phyloP scores from a whole-genome alignment of 805 yeast genomes.

The Torulaspora delbrueckii region DNA sequence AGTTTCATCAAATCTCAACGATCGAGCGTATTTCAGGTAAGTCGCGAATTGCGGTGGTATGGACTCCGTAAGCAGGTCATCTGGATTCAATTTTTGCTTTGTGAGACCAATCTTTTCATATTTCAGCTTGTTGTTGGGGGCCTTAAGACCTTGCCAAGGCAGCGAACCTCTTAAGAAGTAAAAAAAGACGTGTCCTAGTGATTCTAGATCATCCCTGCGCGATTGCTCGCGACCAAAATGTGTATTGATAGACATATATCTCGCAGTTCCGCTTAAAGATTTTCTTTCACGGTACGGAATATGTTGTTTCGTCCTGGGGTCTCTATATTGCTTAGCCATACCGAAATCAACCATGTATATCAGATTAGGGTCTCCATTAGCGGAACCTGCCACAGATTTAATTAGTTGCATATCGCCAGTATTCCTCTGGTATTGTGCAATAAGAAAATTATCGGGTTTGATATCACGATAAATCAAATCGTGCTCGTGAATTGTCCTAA shows the following conservation, averaged over 20 bases:
- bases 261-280: conserved; percentile 77
- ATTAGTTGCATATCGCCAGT: conserved; percentile 15
- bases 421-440: conserved; percentile 36
- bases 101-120: conserved; percentile 82
- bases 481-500: conserved; percentile 70
- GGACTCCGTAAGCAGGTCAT: conserved; percentile 52
- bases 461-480: conserved; percentile 76
- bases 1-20: conserved; percentile 69
- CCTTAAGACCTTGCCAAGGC: conserved; percentile 90
- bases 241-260: conserved; percentile 86
- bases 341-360: conserved; percentile 79
- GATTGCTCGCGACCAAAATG: conserved; percentile 81
- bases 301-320: conserved; percentile 73
- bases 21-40: conserved; percentile 63
- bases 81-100: conserved; percentile 63
- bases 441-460: conserved; percentile 76
- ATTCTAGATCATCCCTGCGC: conserved; percentile 77
- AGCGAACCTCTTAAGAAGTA: conserved; percentile 72
- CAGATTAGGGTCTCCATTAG: conserved; percentile 55
- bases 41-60: conserved; percentile 72
- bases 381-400: conserved; percentile 46
- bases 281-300: conserved; percentile 79
- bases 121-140: conserved; percentile 77
- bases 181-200: conserved; percentile 76
- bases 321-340: conserved; percentile 81